Evolutionary conservation across 1,284 basidiomycete genomes (phyloP), one percentile per base, ranked within the genome.

Genomic region (Polyporus tsugae): DNA sequence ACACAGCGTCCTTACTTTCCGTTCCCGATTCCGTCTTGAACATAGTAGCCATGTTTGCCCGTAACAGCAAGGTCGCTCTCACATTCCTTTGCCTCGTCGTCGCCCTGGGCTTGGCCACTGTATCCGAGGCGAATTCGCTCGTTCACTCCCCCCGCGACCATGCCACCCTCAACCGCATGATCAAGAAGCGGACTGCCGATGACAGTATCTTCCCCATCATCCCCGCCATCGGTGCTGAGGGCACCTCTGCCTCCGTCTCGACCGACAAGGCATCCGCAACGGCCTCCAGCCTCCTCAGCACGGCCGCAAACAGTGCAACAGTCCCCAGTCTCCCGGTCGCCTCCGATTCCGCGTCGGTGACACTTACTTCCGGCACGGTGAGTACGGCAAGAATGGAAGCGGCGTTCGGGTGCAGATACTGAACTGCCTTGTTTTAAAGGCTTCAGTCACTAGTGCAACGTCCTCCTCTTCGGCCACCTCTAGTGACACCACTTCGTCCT

Each of bases 31-130:
- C 64, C 62, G 49, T 44, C 69, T 67, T 70, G 71, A 72, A 66
- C 63, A 66, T 67, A 66, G 44, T 55, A 65, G 62, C 66, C 79
- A 88, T 88, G 86, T 82, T 86, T 76, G 74, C 80, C 70, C 76
- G 78, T 74, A 76, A 77, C 76, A 79, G 79, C 79, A 84, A 83
- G 74, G 75, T 85, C 76, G 81, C 82, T 73, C 81, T 91, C 82
- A 87, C 89, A 76, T 83, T 93, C 86, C 75, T 92, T 87, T 82
- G 87, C 78, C 68, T 84, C 74, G 80, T 82, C 66, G 78, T 93
- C 77, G 78, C 86, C 78, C 79, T 90, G 76, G 80, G 83, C 66
- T 75, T 89, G 74, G 77, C 79, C 70, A 75, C 78, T 61, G 70
- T 77, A 65, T 82, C 83, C 62, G 82, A 87, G 69, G 87, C 89